Percentiles rank a stretch among this genome's conserved stretches.
phyloP scores from a whole-genome alignment of 441 rosid species.

The Gossypium davidsonii region DNA sequence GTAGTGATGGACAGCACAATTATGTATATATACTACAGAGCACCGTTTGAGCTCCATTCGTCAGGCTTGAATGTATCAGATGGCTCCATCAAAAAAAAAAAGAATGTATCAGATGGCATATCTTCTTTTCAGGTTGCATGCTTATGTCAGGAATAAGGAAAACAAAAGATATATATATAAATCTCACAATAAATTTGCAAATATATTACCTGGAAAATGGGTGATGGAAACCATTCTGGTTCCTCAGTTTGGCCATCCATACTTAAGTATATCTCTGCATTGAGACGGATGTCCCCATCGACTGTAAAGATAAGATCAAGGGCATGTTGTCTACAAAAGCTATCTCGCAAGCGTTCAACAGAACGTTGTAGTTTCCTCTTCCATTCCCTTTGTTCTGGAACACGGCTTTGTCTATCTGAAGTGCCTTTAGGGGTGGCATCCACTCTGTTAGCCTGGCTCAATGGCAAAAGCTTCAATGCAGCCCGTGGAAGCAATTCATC shows the following conservation, averaged over 20 bases:
- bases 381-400: conserved; percentile 83
- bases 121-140: conserved; percentile 50
- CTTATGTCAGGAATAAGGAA: conserved; percentile 17
- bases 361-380: conserved; percentile 65
- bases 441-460: conserved; percentile 32
- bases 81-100: too few relatives aligned
- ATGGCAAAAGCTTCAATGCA: conserved; percentile 62
- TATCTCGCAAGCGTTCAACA: conserved; percentile 73
- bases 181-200: conserved; percentile 20
- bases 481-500: conserved; percentile 85
- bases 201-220: conserved; percentile 80
- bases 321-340: conserved; percentile 82
- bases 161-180: too few relatives aligned
- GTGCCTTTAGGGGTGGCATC: conserved; percentile 53
- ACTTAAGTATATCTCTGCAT: conserved; percentile 81
- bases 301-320: conserved; percentile 79
- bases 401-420: conserved; percentile 57
- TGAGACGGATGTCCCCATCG: conserved; percentile 73
- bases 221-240: conserved; percentile 82
- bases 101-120: background rate
- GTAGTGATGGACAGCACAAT: background rate
- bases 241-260: conserved; percentile 69
- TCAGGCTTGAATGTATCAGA: background rate
- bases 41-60: background rate
- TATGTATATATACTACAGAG: background rate